Base-by-base conservation (phyloP, 106 monocot species). In the Dioscorea zingiberensis region DNA sequence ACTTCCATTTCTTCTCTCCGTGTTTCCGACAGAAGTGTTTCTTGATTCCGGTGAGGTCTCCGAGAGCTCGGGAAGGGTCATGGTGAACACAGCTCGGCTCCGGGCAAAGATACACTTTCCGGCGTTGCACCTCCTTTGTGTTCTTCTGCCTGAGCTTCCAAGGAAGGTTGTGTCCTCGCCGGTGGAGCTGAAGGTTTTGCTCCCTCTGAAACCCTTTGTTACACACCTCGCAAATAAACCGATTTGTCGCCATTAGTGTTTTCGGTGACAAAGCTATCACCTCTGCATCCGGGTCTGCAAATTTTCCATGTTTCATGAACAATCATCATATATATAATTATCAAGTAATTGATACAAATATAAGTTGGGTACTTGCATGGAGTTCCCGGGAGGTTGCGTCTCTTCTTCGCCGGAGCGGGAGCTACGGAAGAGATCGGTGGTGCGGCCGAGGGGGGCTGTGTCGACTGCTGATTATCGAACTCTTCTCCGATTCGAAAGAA, bases 341-440 rank as follows among this genome's bases (percentile, higher is more conserved):
- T 26, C 8, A 16, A 59, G 7, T 16, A 59, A 26, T 26, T 25
- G 21, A 59, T 27, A 15, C 30, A 60, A 60, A 29, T 1, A 30
- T 7, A 28, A 38, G 10, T 38, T 13, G 30, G 62, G 47, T 70
- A 84, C 80, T 77, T 84, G 80, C 80, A 70, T 84, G 84, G 84
- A 60, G 66, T 85, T 72, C 85, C 85, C 22, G 85, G 84, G 27
- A 76, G 77, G 66, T 81, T 85, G 60, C 85, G 77, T 66, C 66
- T 80, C 72, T 83, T 87, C 79, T 77, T 87, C 15, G 21, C 65
- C 15, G 72, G 45, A 64, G 64, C 21, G 21, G 51, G 51, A 51
- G 51, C 12, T 3, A 65, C 55, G 4, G 77, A 59, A 25, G 85
- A 72, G 27, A n/a, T 46, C 25, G 73, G 54, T 13, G 73, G 54